Percentiles rank a stretch among this genome's conserved stretches.
These are phyloP conservation scores for Kwoniella sp. DNA, from an alignment of 768 basidiomycete species.

Conservation along the genomic window DNA sequence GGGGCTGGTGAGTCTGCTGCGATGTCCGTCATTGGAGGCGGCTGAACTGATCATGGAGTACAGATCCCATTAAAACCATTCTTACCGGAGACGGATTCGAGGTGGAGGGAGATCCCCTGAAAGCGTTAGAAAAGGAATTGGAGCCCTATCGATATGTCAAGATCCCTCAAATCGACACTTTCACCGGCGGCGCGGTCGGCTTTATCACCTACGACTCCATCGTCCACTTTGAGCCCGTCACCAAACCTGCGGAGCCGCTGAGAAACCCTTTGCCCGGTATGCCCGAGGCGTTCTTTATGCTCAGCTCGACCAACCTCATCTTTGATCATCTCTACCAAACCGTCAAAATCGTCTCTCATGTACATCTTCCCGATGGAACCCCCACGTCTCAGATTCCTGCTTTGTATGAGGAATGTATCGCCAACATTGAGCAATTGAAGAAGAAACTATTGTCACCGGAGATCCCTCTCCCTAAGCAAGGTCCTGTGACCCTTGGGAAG, in stretches of 20 bases:
- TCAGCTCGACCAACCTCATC: constrained; percentile 89
- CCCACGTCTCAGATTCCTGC: constrained; percentile 64
- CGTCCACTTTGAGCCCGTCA: constrained; percentile 91
- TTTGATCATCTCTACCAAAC: constrained; percentile 97
- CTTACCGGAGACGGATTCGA: constrained; percentile 85
- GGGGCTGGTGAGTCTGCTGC: constrained; percentile 71
- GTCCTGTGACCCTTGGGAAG: constrained; percentile 56
- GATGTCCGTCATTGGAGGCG: neutral
- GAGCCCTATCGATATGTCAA: constrained; percentile 83
- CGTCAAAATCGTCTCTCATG: constrained; percentile 93
- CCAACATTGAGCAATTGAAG: constrained; percentile 78
- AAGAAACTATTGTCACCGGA: constrained; percentile 66
- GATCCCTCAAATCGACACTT: constrained; percentile 87
- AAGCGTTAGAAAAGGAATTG: constrained; percentile 79
- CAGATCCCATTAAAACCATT: constrained; percentile 93
- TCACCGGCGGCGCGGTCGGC: constrained; percentile 96
- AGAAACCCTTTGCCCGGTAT: constrained; percentile 79
- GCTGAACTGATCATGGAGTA: constrained; percentile 4
- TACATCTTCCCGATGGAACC: constrained; percentile 77
- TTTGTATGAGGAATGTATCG: constrained; percentile 83
- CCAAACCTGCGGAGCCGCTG: constrained; percentile 60
- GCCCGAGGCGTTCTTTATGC: constrained; percentile 93
- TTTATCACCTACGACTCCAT: constrained; percentile 97
- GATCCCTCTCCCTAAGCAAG: constrained; percentile 62
- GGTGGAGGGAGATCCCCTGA: constrained; percentile 81